Evolutionary conservation across 2,329 filamentous ascomycete species (phyloP), one percentile per base, ranked within the genome.

Genomic region (Cladosporium halotolerans): DNA sequence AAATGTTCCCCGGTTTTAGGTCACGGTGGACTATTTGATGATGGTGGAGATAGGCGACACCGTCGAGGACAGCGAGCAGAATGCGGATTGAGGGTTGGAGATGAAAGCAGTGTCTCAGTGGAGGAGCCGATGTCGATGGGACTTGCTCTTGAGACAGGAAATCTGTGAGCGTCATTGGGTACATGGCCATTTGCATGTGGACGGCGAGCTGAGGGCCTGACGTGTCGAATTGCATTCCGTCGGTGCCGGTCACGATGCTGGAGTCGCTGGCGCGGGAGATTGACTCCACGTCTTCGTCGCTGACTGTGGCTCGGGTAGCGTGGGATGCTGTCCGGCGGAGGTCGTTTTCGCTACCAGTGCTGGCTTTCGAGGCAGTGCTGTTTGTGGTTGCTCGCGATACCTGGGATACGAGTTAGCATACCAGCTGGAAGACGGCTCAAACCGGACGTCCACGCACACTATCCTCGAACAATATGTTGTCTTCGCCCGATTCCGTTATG

Each of bases 141-240:
- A 19, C 7, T 36, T 9, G 57, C 48, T 57, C 48, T 9, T 42
- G 19, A 5, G 48, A 34, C 4, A 86, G 65, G 60, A 81, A 85
- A 1, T 79, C 77, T 8, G 78, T 75, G 9, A 87, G 72, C 2
- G 81, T 84, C 49, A 83, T 73, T 1, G 82, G 81, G 63, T 84
- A 81, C 3, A 83, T 72, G 4, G 79, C 80, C 82, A 86, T 86
- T 62, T 86, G 83, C n/a, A 86, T 81, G 63, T 85, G 82, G 8
- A 86, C 71, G 4, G 78, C 77, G 9, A 83, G 60, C 9, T 33
- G 32, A 7, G 52, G 52, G 11, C 36, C 44, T n/a, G 48, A 44
- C 14, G 32, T 16, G 40, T 43, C 31, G 40, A 51, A 44, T 38
- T 51, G 48, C 11, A 44, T 13, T 18, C 48, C 48, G 18, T 51